A percentile compares a stretch with the other conserved stretches of the same genome.
Evolutionary conservation across 2,329 filamentous ascomycete species (phyloP).

Genomic region (Emmonsia crescens): DNA sequence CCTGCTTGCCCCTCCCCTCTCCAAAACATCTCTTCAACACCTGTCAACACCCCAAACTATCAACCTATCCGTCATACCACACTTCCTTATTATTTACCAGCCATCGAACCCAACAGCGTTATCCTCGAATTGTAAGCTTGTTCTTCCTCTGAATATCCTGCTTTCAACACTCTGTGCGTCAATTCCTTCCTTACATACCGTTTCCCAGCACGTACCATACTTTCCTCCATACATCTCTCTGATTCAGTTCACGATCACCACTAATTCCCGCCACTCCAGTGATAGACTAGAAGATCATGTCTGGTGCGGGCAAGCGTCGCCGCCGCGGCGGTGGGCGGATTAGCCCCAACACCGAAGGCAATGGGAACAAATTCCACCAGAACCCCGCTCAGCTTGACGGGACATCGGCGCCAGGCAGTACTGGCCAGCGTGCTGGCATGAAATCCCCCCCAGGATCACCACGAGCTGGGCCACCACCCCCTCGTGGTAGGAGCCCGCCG

Average conservation of each 20-base stretch:
- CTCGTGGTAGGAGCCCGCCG: neutral
- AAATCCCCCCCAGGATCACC: conserved; percentile 5
- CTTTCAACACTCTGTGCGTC: neutral
- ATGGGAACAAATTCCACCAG: neutral
- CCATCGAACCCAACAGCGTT: conserved; percentile 1
- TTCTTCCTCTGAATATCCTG: neutral
- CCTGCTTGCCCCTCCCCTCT: conserved; percentile 9
- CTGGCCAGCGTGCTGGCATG: conserved; percentile 1
- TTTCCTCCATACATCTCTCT: neutral
- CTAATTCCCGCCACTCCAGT: neutral
- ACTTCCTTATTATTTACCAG: conserved; percentile 7
- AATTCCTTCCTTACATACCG: neutral
- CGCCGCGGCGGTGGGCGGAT: neutral
- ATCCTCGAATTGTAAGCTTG: neutral
- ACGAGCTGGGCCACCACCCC: conserved; percentile 1
- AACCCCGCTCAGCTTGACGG: conserved; percentile 8
- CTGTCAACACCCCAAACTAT: neutral
- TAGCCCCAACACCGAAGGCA: neutral
- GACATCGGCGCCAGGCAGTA: neutral
- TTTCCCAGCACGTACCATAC: neutral
- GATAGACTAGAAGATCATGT: conserved; percentile 4
- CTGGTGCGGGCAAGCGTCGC: conserved; percentile 11
- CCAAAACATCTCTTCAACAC: conserved; percentile 11
- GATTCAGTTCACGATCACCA: neutral
- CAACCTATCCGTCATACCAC: conserved; percentile 13